These are phyloP conservation scores for Thielaviopsis populi DNA, from an alignment of 2,329 filamentous ascomycete species.

Conservation along the genomic window DNA sequence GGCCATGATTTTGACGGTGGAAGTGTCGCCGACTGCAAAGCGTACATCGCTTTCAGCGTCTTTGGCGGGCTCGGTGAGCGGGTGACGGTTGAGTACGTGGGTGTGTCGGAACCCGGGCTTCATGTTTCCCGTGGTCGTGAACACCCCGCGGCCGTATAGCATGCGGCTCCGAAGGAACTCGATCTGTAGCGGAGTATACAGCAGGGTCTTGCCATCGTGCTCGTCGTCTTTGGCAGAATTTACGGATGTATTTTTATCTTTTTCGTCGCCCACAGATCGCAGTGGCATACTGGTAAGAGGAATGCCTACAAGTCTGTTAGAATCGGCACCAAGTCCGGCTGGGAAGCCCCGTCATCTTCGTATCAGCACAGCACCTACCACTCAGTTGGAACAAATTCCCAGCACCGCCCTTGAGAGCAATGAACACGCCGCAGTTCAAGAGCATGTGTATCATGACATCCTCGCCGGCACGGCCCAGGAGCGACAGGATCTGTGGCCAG, in stretches of 20 bases:
- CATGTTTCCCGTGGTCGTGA: slow-evolving; percentile 53
- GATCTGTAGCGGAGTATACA: slow-evolving; percentile 41
- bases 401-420: slow-evolving; percentile 40
- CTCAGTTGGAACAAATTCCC: slow-evolving; percentile 66
- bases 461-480: slow-evolving; percentile 64
- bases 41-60: slow-evolving; percentile 15
- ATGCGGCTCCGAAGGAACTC: slow-evolving; percentile 68
- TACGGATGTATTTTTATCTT: background rate
- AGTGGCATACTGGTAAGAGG: slow-evolving; percentile 36
- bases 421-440: slow-evolving; percentile 62
- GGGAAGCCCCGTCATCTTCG: background rate
- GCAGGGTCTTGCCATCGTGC: background rate
- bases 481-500: slow-evolving; percentile 60
- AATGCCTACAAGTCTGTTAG: slow-evolving; percentile 25
- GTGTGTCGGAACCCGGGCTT: slow-evolving; percentile 57
- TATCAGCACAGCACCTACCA: slow-evolving; percentile 35
- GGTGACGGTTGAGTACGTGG: slow-evolving; percentile 16
- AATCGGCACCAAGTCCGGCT: background rate
- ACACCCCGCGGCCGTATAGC: slow-evolving; percentile 62
- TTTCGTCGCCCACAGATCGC: background rate
- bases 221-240: background rate
- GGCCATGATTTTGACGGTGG: slow-evolving; percentile 63
- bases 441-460: slow-evolving; percentile 64
- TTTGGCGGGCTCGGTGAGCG: slow-evolving; percentile 16
- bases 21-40: slow-evolving; percentile 19